Percentiles rank a stretch among this genome's conserved stretches.
Evolutionary conservation across 441 rosid species (phyloP).

Genomic region (Daphne laureola): DNA sequence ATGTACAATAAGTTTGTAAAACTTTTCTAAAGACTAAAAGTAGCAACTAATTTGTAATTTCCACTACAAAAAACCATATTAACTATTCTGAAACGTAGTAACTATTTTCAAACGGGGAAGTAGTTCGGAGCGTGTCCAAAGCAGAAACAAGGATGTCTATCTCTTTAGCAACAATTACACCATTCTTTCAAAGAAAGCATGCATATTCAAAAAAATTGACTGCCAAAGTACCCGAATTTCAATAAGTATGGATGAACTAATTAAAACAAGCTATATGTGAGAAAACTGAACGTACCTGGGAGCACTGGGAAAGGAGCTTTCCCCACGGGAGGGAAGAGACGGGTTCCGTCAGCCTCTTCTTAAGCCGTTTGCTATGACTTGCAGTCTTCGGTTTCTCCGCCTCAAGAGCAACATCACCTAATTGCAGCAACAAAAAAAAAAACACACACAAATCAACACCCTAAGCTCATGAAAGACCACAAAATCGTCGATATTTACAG

Average conservation of each 20-base stretch:
- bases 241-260: conserved; percentile 7
- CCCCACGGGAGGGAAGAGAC: conserved; percentile 71
- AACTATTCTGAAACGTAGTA: too few relatives aligned
- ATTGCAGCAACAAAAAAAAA: conserved; percentile 8
- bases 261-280: neutral
- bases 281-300: conserved; percentile 40
- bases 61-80: too few relatives aligned
- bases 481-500: neutral
- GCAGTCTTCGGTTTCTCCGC: conserved; percentile 47
- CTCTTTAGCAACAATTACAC: too few relatives aligned
- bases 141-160: too few relatives aligned
- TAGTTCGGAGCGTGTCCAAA: too few relatives aligned
- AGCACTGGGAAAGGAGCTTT: conserved; percentile 79
- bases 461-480: conserved; percentile 10
- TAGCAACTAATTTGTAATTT: too few relatives aligned
- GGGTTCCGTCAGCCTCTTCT: conserved; percentile 44
- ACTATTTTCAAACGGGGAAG: too few relatives aligned
- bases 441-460: conserved; percentile 10
- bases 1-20: too few relatives aligned
- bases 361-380: conserved; percentile 23
- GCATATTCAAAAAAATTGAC: too few relatives aligned
- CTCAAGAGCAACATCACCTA: conserved; percentile 41
- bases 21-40: too few relatives aligned
- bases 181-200: too few relatives aligned
- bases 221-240: conserved; percentile 5